Base-by-base conservation (phyloP, 164 flowering plant genomes). In the Magnolia officinalis region DNA sequence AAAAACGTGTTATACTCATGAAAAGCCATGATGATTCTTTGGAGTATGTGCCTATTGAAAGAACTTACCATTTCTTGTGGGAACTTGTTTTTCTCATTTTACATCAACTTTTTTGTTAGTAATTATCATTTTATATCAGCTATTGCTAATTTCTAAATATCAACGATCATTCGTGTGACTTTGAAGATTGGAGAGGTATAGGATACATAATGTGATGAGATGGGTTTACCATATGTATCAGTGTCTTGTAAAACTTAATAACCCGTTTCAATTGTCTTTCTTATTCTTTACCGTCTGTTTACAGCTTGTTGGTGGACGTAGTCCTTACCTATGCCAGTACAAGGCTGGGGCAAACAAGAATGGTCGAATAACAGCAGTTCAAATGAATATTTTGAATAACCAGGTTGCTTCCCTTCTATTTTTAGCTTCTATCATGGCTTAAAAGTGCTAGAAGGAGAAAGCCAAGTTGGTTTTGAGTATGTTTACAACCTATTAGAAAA, bases 281-380 rank as follows among this genome's bases (percentile, higher is more conserved):
- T 26, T 49, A 70, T 70, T 18, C 19, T 70, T 37, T 37, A 37
- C 45, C 2, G 45, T 37, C 55, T 45, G 24, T 70, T 70, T 70
- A 70, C 72, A 72, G 74, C 64, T 72, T 72, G 64, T 72, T 18
- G 74, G 74, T 21, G 63, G 74, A 23, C 74, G 74, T 55, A 72
- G 74, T 72, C 74, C 74, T 52, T 72, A 72, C 29, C 55, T 72
- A 72, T 72, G 74, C 58, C 63, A 51, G 13, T 72, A 72, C 21
- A 72, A 55, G 51, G 74, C 65, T 52, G 63, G 64, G 21, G 74
- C 74, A 52, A 23, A 26, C 11, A 52, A 13, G 8, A 55, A 55
- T 72, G 74, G 74, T 24, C 74, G 49, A 21, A 51, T 72, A 6
- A 72, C 63, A 23, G 74, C 74, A 72, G 55, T 72, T 58, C 64